These are phyloP conservation scores for Microascus cirrosus DNA, from an alignment of 2,329 filamentous ascomycete species.

Conservation along the genomic window DNA sequence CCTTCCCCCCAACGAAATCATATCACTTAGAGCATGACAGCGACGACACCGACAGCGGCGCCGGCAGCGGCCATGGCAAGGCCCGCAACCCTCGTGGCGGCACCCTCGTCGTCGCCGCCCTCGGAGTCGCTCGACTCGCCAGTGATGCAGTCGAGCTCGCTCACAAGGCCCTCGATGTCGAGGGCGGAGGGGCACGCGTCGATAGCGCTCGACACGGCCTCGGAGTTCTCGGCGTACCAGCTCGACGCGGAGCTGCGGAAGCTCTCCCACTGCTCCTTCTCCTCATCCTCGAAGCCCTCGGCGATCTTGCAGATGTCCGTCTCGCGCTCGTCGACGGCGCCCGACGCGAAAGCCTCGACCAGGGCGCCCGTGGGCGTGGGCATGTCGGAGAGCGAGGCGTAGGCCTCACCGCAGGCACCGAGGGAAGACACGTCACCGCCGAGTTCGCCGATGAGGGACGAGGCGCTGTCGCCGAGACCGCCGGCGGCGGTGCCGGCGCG, in stretches of 20 bases:
- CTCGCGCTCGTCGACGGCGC: conserved; percentile 12
- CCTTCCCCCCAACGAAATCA: neutral
- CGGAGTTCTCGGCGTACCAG: conserved; percentile 18
- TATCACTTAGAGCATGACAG: conserved; percentile 5
- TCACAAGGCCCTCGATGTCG: neutral
- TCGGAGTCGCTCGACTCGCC: neutral
- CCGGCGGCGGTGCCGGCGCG: neutral
- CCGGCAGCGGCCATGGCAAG: conserved; percentile 17
- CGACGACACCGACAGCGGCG: conserved; percentile 16
- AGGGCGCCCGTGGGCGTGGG: conserved; percentile 6
- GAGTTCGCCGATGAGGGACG: conserved; percentile 4
- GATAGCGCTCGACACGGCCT: conserved; percentile 14
- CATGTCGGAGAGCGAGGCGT: conserved; percentile 3
- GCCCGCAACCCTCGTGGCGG: conserved; percentile 15
- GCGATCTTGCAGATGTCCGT: conserved; percentile 20
- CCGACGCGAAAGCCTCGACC: conserved; percentile 11
- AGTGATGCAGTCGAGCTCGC: conserved; percentile 5
- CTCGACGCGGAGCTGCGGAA: conserved; percentile 18
- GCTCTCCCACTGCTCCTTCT: conserved; percentile 13
- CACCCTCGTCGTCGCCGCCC: conserved; percentile 9
- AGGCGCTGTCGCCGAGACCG: neutral
- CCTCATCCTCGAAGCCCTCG: conserved; percentile 14
- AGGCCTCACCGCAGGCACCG: conserved; percentile 5
- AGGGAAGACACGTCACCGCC: conserved; percentile 1
- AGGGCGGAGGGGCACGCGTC: conserved; percentile 14